Percentiles rank a stretch among this genome's conserved stretches.
Evolutionary conservation across 2,329 filamentous ascomycete species (phyloP).

Genomic region (Phoma sp.): DNA sequence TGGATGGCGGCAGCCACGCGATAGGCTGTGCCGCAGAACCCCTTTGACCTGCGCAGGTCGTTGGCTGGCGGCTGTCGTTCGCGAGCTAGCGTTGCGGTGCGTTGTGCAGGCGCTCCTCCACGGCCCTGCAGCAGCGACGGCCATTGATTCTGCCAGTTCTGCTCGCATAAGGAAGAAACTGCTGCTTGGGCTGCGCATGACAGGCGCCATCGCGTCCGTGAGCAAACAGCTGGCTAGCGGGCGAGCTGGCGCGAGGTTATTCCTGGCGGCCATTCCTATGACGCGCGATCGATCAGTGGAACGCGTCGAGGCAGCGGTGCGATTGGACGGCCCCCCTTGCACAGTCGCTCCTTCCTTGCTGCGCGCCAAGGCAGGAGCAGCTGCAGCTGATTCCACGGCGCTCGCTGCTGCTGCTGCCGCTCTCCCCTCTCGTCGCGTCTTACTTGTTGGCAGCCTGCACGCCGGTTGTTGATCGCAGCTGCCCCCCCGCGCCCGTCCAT

Average conservation of each 20-base stretch:
- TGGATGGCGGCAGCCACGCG: conserved; percentile 13
- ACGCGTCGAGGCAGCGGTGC: conserved; percentile 23
- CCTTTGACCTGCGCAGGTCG: conserved; percentile 3
- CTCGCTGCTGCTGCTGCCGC: conserved; percentile 13
- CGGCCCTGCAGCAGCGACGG: conserved; percentile 3
- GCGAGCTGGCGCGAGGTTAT: conserved; percentile 25
- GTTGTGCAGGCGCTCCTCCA: conserved; percentile 9
- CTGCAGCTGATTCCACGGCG: conserved; percentile 22
- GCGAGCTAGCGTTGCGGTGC: conserved; percentile 12
- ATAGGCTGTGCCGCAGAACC: conserved; percentile 22
- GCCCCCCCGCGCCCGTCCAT: conserved; percentile 3
- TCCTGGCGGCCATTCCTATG: conserved; percentile 25
- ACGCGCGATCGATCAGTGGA: conserved; percentile 28
- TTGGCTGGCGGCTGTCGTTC: conserved; percentile 12
- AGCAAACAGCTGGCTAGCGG: conserved; percentile 35
- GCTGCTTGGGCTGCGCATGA: conserved; percentile 24
- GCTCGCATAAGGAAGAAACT: conserved; percentile 13
- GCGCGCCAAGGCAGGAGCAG: conserved; percentile 21
- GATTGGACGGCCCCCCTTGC: conserved; percentile 34
- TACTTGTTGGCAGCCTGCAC: conserved; percentile 10
- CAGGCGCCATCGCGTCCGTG: conserved; percentile 21
- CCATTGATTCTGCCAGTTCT: conserved; percentile 3
- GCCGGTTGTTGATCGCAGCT: conserved; percentile 8
- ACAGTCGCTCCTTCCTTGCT: conserved; percentile 40
- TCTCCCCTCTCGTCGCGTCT: conserved; percentile 7